Evolutionary conservation across 2,329 filamentous ascomycete genomes (phyloP), one percentile per base, ranked within the genome.

Genomic region (Xylogone sp.): DNA sequence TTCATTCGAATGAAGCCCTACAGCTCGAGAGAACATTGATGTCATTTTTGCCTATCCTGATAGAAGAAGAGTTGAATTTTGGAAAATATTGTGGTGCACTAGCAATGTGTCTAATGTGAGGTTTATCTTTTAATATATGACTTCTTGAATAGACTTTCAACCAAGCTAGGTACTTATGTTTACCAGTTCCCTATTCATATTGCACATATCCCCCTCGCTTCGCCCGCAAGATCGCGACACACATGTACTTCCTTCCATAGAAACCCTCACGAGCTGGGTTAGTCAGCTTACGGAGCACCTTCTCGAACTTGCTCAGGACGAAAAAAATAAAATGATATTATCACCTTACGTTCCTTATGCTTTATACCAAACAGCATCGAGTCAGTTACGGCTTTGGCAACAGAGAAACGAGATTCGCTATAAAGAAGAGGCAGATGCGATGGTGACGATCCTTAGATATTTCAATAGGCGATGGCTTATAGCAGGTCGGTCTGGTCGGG

Each of bases 21-120:
- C 45, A 55, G 12, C 45, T 55, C 5, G 53, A 55, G 24, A 16
- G 46, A 6, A 53, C 53, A 2, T 31, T 55, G 21, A 39, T 45
- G 21, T 43, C 53, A 12, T 55, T n/a, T n/a, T 48, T 18, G 21
- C 52, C 8, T 44, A 50, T 2, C 42, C 51, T 4, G n/a, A 22
- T 55, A 2, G 43, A 44, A 2, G 34, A 51, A 9, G 48, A 55
- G n/a, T 45, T 43, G 2, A 39, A 34, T 50, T 13, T 45, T 16
- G 43, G 20, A 2, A 19, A 27, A n/a, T 50, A 50, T 22, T 54
- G 52, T 42, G 45, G 45, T 16, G 44, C 49, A 10, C 20, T 52
- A 12, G 49, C 46, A 20, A 54, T 54, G 4, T 54, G n/a, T n/a
- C n/a, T n/a, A n/a, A n/a, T n/a, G n/a, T n/a, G n/a, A n/a, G n/a